Evolutionary conservation across 768 basidiomycete species (phyloP).

Genomic region (Mycena kentingensis): DNA sequence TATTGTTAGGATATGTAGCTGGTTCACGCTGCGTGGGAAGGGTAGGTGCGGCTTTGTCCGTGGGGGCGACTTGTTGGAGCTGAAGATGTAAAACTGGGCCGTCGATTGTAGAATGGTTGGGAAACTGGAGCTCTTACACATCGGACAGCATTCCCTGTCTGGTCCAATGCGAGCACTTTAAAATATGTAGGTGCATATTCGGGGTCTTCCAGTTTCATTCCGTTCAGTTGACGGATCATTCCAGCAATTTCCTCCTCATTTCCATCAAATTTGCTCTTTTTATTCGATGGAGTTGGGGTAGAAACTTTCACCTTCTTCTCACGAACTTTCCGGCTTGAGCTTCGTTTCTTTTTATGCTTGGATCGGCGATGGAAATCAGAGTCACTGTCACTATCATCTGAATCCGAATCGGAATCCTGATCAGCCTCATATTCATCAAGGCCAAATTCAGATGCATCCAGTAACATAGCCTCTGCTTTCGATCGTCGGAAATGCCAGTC

Average conservation of each 20-base stretch:
- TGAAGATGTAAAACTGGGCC: neutral
- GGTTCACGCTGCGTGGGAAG: neutral
- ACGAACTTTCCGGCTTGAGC: neutral
- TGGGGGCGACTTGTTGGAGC: neutral
- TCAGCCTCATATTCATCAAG: neutral
- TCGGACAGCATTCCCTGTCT: neutral
- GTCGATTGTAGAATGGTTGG: neutral
- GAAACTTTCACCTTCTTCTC: neutral
- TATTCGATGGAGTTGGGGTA: neutral
- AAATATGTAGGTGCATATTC: conserved; percentile 12
- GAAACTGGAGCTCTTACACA: neutral
- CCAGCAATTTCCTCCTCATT: conserved; percentile 12
- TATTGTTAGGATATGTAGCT: neutral
- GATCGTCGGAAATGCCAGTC: conserved; percentile 7
- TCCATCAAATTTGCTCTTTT: neutral
- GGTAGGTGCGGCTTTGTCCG: neutral
- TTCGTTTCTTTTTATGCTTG: neutral
- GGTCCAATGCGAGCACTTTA: conserved; percentile 5
- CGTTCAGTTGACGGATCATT: conserved; percentile 12
- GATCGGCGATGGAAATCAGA: neutral
- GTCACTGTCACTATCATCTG: neutral
- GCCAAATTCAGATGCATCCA: neutral
- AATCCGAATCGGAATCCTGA: neutral
- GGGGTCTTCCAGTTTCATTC: conserved; percentile 10
- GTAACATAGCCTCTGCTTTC: neutral